Evolutionary conservation across 768 basidiomycete species (phyloP), one percentile per base, ranked within the genome.

Genomic region (Boletus rufocinnamomeus): DNA sequence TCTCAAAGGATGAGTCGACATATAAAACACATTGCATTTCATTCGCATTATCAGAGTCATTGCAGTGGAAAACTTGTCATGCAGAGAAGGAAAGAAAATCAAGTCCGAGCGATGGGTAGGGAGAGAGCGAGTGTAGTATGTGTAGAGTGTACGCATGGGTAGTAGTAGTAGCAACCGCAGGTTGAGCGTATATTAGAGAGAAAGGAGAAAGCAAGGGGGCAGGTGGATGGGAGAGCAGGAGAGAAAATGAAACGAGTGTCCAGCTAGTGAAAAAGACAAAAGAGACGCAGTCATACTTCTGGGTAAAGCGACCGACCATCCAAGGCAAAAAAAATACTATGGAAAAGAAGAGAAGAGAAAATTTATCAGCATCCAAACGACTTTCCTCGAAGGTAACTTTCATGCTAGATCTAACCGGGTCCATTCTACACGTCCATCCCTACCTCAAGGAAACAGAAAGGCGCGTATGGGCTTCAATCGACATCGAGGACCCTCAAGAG

Each of bases 391-490:
- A 43, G 46, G 46, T 54, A 68, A 66, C 46, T 45, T 48, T 50
- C 48, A 55, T 43, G 50, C 57, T 68, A 68, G 62, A 68, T 68
- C 66, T 55, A 59, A 46, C 52, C 27, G 53, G 48, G 67, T 67
- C 66, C 68, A 49, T 61, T 63, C 56, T 38, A 52, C 37, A 49
- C 28, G 50, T 61, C 63, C 59, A 47, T 54, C 48, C 65, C 30
- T 47, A 54, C 50, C 27, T 27, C 40, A 21, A 17, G 34, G 7
- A 45, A 53, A 30, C 7, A 25, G 25, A 21, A 30, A 46, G 27
- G 13, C 23, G 3, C 8, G 13, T 28, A n/a, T 19, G n/a, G 7
- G 45, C 8, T 55, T 41, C n/a, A 4, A n/a, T 27, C 7, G 25
- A n/a, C 37, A 30, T 34, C 13, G 25, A 44, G 38, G 3, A 17